Conservation (phyloP, 768 basidiomycete genomes). For the Asterophora parasitica region DNA sequence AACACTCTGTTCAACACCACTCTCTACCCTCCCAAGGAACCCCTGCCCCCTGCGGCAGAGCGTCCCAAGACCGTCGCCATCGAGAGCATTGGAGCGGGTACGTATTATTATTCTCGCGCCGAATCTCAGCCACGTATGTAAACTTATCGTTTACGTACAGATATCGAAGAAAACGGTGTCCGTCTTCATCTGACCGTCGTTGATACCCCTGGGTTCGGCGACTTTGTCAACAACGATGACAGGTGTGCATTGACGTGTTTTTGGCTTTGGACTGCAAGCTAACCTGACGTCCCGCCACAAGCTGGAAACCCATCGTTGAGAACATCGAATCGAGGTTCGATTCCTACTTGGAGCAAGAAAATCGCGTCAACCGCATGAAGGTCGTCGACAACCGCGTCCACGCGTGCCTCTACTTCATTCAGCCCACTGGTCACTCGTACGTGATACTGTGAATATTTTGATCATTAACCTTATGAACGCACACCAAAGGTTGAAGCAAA, state of each 20-base stretch:
- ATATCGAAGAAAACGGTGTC: constrained; percentile 98
- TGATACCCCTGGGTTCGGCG: constrained; percentile 98
- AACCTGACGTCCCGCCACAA: constrained; percentile 27
- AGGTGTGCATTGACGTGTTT: constrained; percentile 49
- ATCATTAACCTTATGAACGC: constrained; percentile 3
- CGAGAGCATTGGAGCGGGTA: constrained; percentile 97
- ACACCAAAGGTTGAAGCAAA: constrained; percentile 79
- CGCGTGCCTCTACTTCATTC: constrained; percentile 98
- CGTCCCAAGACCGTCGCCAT: constrained; percentile 92
- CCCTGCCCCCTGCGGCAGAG: constrained; percentile 80
- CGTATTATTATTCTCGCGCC: constrained; percentile 24
- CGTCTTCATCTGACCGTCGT: constrained; percentile 97
- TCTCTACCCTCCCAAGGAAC: constrained; percentile 87
- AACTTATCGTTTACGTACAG: constrained; percentile 41
- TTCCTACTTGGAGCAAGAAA: constrained; percentile 97
- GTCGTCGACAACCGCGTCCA: constrained; percentile 96
- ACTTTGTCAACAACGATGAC: constrained; percentile 99
- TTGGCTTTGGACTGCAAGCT: constrained; percentile 12
- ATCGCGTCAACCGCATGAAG: constrained; percentile 92
- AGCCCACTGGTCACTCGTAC: constrained; percentile 97
- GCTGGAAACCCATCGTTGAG: constrained; percentile 98
- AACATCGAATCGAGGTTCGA: constrained; percentile 98
- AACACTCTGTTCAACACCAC: constrained; percentile 98
- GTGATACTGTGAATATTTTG: constrained; percentile 26
- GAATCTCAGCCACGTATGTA: constrained; percentile 20